Evolutionary conservation across 1,139 yeast species (phyloP).

Genomic region (Blastobotrys illinoisensis): DNA sequence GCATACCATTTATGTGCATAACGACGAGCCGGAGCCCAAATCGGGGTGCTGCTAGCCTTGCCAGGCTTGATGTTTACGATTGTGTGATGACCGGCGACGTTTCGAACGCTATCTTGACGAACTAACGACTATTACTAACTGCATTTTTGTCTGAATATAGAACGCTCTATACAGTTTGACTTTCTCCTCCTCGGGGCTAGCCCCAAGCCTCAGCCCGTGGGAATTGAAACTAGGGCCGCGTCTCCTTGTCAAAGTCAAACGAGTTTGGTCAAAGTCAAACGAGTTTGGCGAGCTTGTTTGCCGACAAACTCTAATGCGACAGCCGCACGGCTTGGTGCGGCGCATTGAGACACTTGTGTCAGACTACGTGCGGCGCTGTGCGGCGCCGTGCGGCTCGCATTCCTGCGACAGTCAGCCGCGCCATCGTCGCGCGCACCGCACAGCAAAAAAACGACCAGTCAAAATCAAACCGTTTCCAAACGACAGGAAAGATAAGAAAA

Average conservation of each 20-base stretch:
- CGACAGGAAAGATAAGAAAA: slow-evolving; percentile 22
- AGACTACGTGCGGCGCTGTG: not conserved
- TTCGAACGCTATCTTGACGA: not conserved
- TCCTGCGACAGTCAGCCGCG: not conserved
- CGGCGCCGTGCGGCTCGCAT: not conserved
- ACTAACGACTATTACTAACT: not conserved
- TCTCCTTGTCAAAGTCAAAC: too few relatives aligned
- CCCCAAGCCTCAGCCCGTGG: too few relatives aligned
- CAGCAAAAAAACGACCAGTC: not conserved
- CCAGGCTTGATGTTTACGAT: not conserved
- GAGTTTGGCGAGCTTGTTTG: too few relatives aligned
- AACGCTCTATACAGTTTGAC: too few relatives aligned
- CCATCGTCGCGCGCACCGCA: not conserved
- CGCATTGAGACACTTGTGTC: too few relatives aligned
- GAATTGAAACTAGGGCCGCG: too few relatives aligned
- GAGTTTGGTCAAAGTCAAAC: too few relatives aligned
- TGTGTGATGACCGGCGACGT: not conserved
- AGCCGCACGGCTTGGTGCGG: too few relatives aligned
- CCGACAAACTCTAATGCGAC: too few relatives aligned
- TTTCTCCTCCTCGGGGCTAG: too few relatives aligned
- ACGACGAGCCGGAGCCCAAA: slow-evolving; percentile 28
- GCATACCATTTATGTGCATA: slow-evolving; percentile 31
- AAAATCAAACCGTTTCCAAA: not conserved
- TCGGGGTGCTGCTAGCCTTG: slow-evolving; percentile 24
- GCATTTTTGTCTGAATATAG: not conserved